phyloP scores from a whole-genome alignment of 768 basidiomycete species.

The Vararia minispora region DNA sequence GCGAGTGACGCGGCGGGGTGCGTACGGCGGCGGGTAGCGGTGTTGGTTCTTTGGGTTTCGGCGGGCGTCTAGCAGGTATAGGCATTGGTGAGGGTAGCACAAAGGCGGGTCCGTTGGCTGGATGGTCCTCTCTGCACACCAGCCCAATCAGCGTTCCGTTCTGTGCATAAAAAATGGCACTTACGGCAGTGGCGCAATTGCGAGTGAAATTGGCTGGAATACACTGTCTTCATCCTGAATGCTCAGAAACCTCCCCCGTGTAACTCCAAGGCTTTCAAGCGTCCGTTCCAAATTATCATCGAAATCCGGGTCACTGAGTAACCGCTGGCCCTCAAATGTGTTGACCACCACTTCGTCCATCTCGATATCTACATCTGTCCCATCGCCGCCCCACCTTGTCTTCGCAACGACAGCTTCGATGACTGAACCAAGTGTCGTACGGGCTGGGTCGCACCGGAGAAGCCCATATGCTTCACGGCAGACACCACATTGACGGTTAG shows the following conservation, averaged over 20 bases:
- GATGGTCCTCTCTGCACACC: constrained; percentile 41
- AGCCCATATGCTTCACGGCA: constrained; percentile 79
- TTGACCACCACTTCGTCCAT: constrained; percentile 49
- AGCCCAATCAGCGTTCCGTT: background rate
- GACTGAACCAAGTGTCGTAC: constrained; percentile 61
- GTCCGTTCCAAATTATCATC: constrained; percentile 80
- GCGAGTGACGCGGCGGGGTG: constrained; percentile 32
- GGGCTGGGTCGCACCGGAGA: constrained; percentile 61
- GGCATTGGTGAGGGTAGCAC: constrained; percentile 61
- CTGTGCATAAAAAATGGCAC: constrained; percentile 22
- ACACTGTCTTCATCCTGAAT: constrained; percentile 85
- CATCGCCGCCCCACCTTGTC: constrained; percentile 60
- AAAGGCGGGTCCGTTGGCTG: constrained; percentile 36
- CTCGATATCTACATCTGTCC: constrained; percentile 30
- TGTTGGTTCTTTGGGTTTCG: constrained; percentile 21
- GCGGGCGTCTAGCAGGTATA: constrained; percentile 38
- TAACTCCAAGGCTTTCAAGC: constrained; percentile 70
- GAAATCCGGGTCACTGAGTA: constrained; percentile 90
- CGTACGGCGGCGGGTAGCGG: constrained; percentile 27
- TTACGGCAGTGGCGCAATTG: constrained; percentile 59
- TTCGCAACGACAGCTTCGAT: no score
- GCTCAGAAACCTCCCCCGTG: constrained; percentile 75
- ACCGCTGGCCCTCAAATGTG: constrained; percentile 77
- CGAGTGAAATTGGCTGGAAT: constrained; percentile 60
- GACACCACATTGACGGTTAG: constrained; percentile 72